Percentiles rank a stretch among this genome's conserved stretches.
These are phyloP conservation scores for Komagataella populi DNA, from an alignment of 805 yeast species.

Conservation along the genomic window DNA sequence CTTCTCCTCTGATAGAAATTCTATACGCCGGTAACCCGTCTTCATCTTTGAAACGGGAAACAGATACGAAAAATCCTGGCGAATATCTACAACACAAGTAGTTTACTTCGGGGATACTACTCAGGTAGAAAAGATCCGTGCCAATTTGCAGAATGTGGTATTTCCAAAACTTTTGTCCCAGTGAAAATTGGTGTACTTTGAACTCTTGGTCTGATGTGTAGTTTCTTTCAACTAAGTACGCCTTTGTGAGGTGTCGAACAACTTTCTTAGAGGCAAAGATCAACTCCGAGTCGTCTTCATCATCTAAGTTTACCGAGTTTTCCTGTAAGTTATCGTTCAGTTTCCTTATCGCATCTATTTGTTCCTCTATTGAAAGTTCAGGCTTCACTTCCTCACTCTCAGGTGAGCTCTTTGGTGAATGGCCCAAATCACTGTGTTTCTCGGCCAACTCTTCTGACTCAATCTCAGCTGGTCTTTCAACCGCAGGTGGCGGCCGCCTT, in stretches of 20 bases:
- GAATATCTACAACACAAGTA: conserved; percentile 47
- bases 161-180: conserved; percentile 33
- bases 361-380: neutral
- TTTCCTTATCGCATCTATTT: neutral
- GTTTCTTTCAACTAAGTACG: conserved; percentile 2
- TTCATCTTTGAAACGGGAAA: neutral
- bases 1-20: neutral
- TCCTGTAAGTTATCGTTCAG: neutral
- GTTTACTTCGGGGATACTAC: conserved; percentile 53
- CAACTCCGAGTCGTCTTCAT: neutral
- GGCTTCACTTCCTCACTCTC: neutral
- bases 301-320: neutral
- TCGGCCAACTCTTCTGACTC: neutral
- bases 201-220: neutral
- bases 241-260: conserved; percentile 5
- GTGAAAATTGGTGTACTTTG: neutral
- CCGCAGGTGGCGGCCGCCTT: neutral
- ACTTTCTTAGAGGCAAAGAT: conserved; percentile 13
- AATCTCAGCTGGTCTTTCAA: neutral
- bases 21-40: neutral
- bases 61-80: conserved; percentile 45
- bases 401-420: neutral
- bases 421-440: neutral
- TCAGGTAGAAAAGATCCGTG: conserved; percentile 35
- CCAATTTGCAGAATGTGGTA: conserved; percentile 47